Evolutionary conservation across 2,329 filamentous ascomycete species (phyloP).

Genomic region (Alternaria sp.): DNA sequence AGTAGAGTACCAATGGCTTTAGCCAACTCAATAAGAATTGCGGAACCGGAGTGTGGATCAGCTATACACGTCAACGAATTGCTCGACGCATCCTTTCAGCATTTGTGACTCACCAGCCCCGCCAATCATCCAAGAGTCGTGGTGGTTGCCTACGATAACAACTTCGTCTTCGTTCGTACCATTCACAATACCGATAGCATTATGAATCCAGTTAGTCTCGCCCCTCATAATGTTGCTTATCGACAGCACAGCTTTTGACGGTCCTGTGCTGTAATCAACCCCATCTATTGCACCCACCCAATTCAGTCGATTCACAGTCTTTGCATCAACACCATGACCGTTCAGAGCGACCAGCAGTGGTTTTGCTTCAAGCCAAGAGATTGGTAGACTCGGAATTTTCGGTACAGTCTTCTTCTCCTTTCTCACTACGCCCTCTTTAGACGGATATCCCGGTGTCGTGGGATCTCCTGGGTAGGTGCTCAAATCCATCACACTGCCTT

Average conservation of each 20-base stretch:
- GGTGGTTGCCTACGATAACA: constrained; percentile 61
- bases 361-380: constrained; percentile 83
- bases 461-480: constrained; percentile 59
- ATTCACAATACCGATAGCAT: constrained; percentile 72
- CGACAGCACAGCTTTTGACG: constrained; percentile 56
- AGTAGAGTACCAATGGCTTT: constrained; percentile 59
- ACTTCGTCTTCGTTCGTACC: constrained; percentile 66
- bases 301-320: constrained; percentile 44
- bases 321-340: constrained; percentile 72
- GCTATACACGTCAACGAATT: constrained; percentile 29
- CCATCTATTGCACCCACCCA: constrained; percentile 44
- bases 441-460: constrained; percentile 70
- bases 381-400: constrained; percentile 82
- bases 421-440: constrained; percentile 81
- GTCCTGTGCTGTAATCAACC: constrained; percentile 43
- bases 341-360: constrained; percentile 83
- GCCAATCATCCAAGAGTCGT: constrained; percentile 63
- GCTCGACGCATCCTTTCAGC: not conserved
- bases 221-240: constrained; percentile 77
- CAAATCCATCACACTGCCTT: constrained; percentile 66
- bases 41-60: constrained; percentile 61
- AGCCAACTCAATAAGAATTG: constrained; percentile 59
- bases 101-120: constrained; percentile 48
- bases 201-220: constrained; percentile 78
- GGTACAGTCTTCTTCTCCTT: constrained; percentile 66